Evolutionary conservation across 73 alveolate genomes (phyloP).

Genomic region (Paramecium pentaurelia): DNA sequence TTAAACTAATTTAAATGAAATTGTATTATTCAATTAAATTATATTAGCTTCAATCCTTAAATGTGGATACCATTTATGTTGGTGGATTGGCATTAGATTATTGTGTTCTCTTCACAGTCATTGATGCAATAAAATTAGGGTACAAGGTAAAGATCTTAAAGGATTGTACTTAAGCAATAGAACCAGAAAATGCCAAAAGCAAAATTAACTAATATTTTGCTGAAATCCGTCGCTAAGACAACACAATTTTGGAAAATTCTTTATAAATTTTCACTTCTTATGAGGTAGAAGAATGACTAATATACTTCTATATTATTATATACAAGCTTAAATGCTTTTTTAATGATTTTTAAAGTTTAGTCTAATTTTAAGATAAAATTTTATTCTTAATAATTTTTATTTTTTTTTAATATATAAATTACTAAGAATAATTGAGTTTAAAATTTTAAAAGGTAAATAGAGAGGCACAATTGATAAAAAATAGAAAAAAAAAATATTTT

Average conservation of each 20-base stretch:
- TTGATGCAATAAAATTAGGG: constrained; percentile 86
- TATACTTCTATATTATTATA: background rate
- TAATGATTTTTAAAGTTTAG: background rate
- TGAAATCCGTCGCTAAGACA: background rate
- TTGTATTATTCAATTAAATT: constrained; percentile 42
- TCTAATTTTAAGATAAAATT: background rate
- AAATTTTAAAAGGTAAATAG: background rate
- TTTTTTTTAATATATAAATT: background rate
- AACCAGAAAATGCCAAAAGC: constrained; percentile 26
- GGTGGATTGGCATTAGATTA: constrained; percentile 96
- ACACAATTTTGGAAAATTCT: background rate
- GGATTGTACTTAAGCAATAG: constrained; percentile 84
- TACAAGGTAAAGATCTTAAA: constrained; percentile 76
- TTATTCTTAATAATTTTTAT: background rate
- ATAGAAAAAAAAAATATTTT: background rate
- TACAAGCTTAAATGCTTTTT: background rate
- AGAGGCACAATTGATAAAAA: background rate
- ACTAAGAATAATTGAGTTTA: background rate
- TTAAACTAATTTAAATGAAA: constrained; percentile 72
- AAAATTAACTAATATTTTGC: background rate
- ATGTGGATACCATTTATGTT: constrained; percentile 69
- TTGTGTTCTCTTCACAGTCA: constrained; percentile 96
- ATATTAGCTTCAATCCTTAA: background rate
- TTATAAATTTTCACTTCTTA: background rate
- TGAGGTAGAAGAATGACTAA: background rate